Evolutionary conservation across 495 filamentous ascomycete species (phyloP).

Genomic region (Xylaria bambusicola): DNA sequence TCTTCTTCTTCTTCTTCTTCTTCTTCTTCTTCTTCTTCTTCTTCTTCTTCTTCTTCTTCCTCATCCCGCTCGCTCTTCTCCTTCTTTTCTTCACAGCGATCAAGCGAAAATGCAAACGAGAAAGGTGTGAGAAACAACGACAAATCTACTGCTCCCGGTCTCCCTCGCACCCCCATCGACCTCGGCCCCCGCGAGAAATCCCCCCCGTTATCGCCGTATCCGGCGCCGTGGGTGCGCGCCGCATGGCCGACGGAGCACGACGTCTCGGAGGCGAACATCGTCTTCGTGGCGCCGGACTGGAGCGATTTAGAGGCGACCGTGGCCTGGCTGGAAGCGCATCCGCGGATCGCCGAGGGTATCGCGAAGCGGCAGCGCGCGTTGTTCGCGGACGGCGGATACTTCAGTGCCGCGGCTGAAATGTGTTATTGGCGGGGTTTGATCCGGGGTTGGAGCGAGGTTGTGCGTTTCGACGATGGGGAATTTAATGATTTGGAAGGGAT

Average conservation of each 20-base stretch:
- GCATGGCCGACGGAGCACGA: constrained; percentile 43
- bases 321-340: constrained; percentile 45
- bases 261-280: constrained; percentile 49
- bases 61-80: constrained; percentile 6
- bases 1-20: neutral
- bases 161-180: constrained; percentile 8
- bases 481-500: constrained; percentile 39
- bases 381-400: constrained; percentile 48
- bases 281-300: constrained; percentile 57
- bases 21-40: neutral
- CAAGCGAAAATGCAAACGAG: neutral
- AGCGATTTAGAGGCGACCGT: constrained; percentile 50
- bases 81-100: neutral
- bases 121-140: neutral
- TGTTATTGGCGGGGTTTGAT: constrained; percentile 58
- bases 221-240: constrained; percentile 25
- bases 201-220: constrained; percentile 18
- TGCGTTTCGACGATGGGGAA: constrained; percentile 31
- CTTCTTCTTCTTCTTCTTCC: neutral
- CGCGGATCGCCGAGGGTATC: constrained; percentile 47
- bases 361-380: constrained; percentile 49
- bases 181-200: constrained; percentile 13
- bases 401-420: constrained; percentile 51
- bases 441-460: constrained; percentile 49
- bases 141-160: too few species aligned